A percentile compares a stretch with the other conserved stretches of the same genome.
Conservation (phyloP, 2,329 filamentous ascomycete species). For the Phyllosticta citrichinensis region DNA sequence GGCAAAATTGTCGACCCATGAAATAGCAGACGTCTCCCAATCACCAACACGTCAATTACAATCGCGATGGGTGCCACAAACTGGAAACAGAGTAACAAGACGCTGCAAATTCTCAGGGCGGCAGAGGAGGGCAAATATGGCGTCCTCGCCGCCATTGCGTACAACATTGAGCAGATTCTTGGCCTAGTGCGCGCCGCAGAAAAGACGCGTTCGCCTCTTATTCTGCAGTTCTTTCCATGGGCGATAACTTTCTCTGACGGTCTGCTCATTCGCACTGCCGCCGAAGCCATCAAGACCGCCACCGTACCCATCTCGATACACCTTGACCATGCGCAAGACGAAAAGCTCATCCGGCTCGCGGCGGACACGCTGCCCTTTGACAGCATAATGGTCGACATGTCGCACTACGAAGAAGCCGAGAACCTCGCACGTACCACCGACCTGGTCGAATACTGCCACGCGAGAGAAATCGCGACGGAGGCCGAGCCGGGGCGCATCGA, state of each 20-base stretch:
- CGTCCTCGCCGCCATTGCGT: constrained; percentile 40
- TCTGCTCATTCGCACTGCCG: constrained; percentile 36
- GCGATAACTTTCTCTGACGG: constrained; percentile 54
- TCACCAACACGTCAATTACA: neutral
- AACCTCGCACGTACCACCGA: constrained; percentile 56
- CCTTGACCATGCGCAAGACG: constrained; percentile 38
- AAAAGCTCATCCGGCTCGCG: constrained; percentile 32
- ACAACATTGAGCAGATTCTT: constrained; percentile 27
- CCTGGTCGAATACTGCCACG: constrained; percentile 53
- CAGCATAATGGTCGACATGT: constrained; percentile 69
- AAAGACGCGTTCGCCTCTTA: constrained; percentile 23
- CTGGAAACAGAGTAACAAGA: constrained; percentile 18
- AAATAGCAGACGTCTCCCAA: neutral
- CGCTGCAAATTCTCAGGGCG: constrained; percentile 42
- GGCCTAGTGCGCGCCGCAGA: constrained; percentile 25
- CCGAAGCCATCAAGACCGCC: constrained; percentile 33
- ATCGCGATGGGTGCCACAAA: neutral
- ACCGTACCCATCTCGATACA: constrained; percentile 36
- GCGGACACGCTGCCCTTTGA: constrained; percentile 49
- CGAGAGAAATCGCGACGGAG: constrained; percentile 56
- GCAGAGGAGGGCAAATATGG: constrained; percentile 48
- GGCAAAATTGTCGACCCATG: neutral
- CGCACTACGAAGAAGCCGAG: constrained; percentile 59
- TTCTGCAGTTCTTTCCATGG: constrained; percentile 45
- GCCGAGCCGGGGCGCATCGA: constrained; percentile 64